A percentile compares a stretch with the other conserved stretches of the same genome.
Evolutionary conservation across 2,329 filamentous ascomycete species (phyloP).

Genomic region (Claviceps citrina): DNA sequence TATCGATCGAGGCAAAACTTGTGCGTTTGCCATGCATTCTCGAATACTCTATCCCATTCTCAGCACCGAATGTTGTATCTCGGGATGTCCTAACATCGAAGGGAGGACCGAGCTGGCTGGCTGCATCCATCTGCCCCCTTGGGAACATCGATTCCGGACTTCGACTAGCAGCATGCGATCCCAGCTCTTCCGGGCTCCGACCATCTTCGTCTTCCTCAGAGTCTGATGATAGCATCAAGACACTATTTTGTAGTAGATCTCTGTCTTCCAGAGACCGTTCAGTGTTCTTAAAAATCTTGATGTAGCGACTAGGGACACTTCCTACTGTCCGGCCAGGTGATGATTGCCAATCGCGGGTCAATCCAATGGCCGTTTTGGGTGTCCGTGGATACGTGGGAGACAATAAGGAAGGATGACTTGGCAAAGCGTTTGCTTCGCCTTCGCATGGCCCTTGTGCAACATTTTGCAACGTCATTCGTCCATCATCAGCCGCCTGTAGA

Average conservation of each 20-base stretch:
- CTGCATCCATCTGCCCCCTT: not conserved
- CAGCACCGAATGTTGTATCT: not conserved
- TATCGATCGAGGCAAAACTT: slow-evolving; percentile 25
- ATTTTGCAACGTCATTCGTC: not conserved
- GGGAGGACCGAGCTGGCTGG: slow-evolving; percentile 5
- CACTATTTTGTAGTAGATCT: slow-evolving; percentile 38
- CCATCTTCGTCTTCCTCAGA: slow-evolving; percentile 32
- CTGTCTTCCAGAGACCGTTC: slow-evolving; percentile 30
- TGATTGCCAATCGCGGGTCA: slow-evolving; percentile 14
- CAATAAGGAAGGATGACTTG: not conserved
- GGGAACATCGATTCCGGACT: not conserved
- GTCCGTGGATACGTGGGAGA: slow-evolving; percentile 8
- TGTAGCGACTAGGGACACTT: slow-evolving; percentile 41
- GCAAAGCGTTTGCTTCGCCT: not conserved
- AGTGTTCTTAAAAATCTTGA: slow-evolving; percentile 34
- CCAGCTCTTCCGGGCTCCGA: slow-evolving; percentile 5
- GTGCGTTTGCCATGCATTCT: slow-evolving; percentile 24
- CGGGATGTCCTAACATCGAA: slow-evolving; percentile 8
- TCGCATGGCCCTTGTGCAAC: not conserved
- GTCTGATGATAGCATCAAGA: slow-evolving; percentile 42
- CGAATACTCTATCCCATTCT: slow-evolving; percentile 4
- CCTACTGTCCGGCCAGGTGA: slow-evolving; percentile 27
- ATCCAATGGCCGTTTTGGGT: slow-evolving; percentile 8
- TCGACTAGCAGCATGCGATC: not conserved
- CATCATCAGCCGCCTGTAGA: not conserved